phyloP scores from a whole-genome alignment of 306 rosid genomes.

The Vigna reflexopilosa region DNA sequence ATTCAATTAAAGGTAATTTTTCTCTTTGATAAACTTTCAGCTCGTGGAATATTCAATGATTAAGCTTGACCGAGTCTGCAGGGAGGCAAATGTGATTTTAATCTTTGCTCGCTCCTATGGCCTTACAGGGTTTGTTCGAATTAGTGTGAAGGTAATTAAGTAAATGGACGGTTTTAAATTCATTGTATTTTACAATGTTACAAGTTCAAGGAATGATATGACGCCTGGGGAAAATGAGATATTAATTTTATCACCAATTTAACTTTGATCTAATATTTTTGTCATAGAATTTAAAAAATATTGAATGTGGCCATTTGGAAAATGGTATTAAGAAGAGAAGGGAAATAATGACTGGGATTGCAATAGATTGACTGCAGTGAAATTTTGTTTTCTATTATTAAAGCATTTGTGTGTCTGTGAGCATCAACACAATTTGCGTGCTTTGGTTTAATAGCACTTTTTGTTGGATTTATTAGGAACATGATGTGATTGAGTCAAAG shows the following conservation, averaged over 20 bases:
- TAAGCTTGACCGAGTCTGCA: slow-evolving; percentile 90
- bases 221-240: slow-evolving; percentile 10
- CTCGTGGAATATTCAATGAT: slow-evolving; percentile 83
- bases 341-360: slow-evolving; percentile 29
- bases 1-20: background rate
- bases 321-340: slow-evolving; percentile 32
- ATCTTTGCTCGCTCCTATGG: slow-evolving; percentile 96
- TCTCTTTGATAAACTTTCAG: slow-evolving; percentile 51
- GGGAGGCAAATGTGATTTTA: slow-evolving; percentile 81
- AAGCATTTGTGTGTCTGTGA: slow-evolving; percentile 11
- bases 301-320: slow-evolving; percentile 19
- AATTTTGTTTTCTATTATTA: slow-evolving; percentile 22
- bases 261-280: slow-evolving; percentile 21
- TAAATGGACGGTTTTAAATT: slow-evolving; percentile 12
- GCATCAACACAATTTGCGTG: slow-evolving; percentile 31
- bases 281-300: slow-evolving; percentile 8
- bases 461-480: slow-evolving; percentile 70
- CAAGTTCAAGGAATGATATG: slow-evolving; percentile 27
- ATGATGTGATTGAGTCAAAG: slow-evolving; percentile 92
- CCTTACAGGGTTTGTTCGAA: slow-evolving; percentile 89
- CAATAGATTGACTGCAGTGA: slow-evolving; percentile 26
- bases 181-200: slow-evolving; percentile 19
- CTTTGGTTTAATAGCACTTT: slow-evolving; percentile 36
- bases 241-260: slow-evolving; percentile 8
- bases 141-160: slow-evolving; percentile 81